phyloP scores from a whole-genome alignment of 2,329 filamentous ascomycete genomes.

The Colletotrichum endophyticum region DNA sequence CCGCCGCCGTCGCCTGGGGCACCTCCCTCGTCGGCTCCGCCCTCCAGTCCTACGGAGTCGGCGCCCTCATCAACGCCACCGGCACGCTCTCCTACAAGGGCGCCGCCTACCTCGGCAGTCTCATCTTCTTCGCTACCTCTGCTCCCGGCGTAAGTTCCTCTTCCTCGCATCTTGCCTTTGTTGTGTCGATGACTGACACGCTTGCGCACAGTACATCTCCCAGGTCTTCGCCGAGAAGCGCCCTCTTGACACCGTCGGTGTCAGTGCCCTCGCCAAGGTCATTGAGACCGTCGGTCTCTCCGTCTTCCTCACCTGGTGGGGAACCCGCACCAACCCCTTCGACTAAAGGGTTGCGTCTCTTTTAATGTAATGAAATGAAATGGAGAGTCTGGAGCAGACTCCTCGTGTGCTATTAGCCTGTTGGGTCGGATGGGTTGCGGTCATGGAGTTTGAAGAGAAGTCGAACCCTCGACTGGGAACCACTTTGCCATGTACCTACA shows the following conservation, averaged over 20 bases:
- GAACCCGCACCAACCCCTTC: slow-evolving; percentile 92
- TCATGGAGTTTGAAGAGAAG: slow-evolving; percentile 19
- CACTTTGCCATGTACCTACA: slow-evolving; percentile 12
- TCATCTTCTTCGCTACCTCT: slow-evolving; percentile 91
- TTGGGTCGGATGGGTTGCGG: slow-evolving; percentile 3
- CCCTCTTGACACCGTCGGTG: slow-evolving; percentile 86
- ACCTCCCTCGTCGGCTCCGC: slow-evolving; percentile 88
- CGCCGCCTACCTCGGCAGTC: slow-evolving; percentile 86
- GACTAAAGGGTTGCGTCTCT: slow-evolving; percentile 57
- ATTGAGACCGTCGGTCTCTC: slow-evolving; percentile 93
- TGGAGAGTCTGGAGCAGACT: neutral
- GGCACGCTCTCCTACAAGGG: slow-evolving; percentile 97
- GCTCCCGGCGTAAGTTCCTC: slow-evolving; percentile 72
- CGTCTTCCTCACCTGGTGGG: slow-evolving; percentile 96
- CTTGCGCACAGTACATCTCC: slow-evolving; percentile 71
- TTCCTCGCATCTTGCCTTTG: no score
- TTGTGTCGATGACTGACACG: no score
- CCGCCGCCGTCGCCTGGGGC: slow-evolving; percentile 87
- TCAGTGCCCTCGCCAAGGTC: slow-evolving; percentile 82
- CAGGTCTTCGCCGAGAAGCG: slow-evolving; percentile 92
- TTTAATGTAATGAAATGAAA: slow-evolving; percentile 1
- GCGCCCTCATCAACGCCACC: slow-evolving; percentile 90
- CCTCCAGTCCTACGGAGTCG: slow-evolving; percentile 88
- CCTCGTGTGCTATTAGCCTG: slow-evolving; percentile 17
- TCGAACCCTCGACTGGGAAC: neutral